Percentiles rank a stretch among this genome's conserved stretches.
Conservation (phyloP, 2,329 filamentous ascomycete genomes). For the Tolypocladium ophioglossoides region DNA sequence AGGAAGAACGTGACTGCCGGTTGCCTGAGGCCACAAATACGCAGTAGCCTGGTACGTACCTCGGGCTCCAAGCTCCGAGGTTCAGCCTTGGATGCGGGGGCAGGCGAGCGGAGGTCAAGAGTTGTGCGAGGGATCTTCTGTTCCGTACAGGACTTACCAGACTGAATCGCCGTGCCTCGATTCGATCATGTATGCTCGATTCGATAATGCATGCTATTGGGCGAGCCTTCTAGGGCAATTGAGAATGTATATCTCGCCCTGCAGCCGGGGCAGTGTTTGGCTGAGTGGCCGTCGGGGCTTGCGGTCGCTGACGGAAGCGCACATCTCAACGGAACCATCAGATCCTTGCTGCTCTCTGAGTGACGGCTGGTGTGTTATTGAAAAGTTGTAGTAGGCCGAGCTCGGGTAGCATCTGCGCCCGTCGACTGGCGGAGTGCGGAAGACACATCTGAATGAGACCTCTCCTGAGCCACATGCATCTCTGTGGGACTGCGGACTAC, state of each 20-base stretch:
- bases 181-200: too few species aligned
- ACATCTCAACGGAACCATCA: background rate
- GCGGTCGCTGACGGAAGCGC: background rate
- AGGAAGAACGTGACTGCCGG: background rate
- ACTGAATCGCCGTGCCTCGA: background rate
- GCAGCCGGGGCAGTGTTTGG: too few species aligned
- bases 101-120: too few species aligned
- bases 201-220: background rate
- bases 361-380: background rate
- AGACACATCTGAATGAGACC: background rate
- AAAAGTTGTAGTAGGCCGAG: too few species aligned
- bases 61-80: background rate
- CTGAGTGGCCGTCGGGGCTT: background rate
- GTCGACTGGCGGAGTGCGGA: background rate
- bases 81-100: background rate
- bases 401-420: too few species aligned
- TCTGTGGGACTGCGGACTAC: background rate
- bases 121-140: too few species aligned
- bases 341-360: background rate
- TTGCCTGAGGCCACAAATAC: background rate
- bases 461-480: background rate
- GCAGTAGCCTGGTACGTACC: background rate
- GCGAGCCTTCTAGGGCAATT: background rate
- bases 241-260: background rate
- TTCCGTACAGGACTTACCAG: too few species aligned